Evolutionary conservation across 108 stramenopile species (phyloP), one percentile per base, ranked within the genome.

Genomic region (Nitzschia sp.): DNA sequence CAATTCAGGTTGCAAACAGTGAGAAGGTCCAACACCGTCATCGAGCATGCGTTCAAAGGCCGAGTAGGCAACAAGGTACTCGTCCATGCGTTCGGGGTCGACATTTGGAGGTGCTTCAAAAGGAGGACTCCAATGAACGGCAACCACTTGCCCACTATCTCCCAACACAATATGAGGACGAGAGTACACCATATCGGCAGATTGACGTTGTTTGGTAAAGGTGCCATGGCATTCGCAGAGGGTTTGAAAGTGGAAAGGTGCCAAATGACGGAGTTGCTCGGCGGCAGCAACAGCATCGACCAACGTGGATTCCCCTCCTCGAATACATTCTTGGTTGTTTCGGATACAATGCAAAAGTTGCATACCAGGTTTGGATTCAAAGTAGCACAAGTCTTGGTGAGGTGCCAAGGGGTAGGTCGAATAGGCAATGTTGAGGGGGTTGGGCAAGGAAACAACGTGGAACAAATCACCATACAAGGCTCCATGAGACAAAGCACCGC

Each of bases 251-350:
- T 78, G 57, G 14, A 83, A 75, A 0, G 88, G 91, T 14, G 79
- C 81, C 25, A 88, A 26, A 19, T 69, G 59, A 19, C 83, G 60
- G 52, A 92, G 65, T 19, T 73, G 68, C 53, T 89, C 73, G 8
- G 86, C 91, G 15, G 91, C 91, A 12, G 91, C 91, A 83, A 92
- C 67, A 25, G 70, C 83, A 75, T 92, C 91, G n/a, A 92, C 76
- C 71, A 92, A 65, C 0, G 79, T 51, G 34, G 86, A 87, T 54
- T 86, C 85, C 1, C 91, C 91, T 15, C 86, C 86, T 6, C 9
- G 17, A 34, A 34, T 34, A 5, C 29, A 34, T 34, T 34, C 29
- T 14, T 24, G 14, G 8, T 56, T 46, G 51, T 74, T 79, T 7
- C 60, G 51, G 10, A 80, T 81, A 57, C 88, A 89, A 70, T 89